Evolutionary conservation across 441 rosid species (phyloP).

Genomic region (Jatropha podagrica): DNA sequence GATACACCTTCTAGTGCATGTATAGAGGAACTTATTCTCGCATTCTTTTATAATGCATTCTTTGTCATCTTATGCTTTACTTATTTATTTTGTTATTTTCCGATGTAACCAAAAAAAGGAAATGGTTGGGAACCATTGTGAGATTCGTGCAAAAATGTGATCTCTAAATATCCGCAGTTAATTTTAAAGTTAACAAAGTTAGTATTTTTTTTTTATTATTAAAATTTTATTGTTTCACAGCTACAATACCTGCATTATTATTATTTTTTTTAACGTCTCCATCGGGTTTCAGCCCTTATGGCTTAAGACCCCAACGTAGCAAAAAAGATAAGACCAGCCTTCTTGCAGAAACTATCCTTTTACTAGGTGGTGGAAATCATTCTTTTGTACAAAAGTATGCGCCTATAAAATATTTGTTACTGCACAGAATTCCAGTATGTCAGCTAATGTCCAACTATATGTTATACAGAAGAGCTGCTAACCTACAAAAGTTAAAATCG

Average conservation of each 20-base stretch:
- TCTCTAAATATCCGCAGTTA: not conserved
- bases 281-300: too few species aligned
- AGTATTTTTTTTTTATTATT: too few species aligned
- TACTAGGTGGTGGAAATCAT: not conserved
- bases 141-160: not conserved
- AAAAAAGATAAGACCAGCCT: not conserved
- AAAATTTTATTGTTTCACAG: too few species aligned
- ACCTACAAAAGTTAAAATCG: slow-evolving; percentile 14
- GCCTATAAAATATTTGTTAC: slow-evolving; percentile 12
- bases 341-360: not conserved
- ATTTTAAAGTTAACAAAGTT: not conserved
- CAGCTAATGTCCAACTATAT: slow-evolving; percentile 15
- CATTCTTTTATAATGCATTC: not conserved
- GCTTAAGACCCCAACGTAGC: not conserved
- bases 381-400: slow-evolving; percentile 6
- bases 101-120: not conserved
- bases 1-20: not conserved
- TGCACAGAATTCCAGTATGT: slow-evolving; percentile 8
- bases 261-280: too few species aligned
- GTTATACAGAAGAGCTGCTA: not conserved
- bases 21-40: not conserved
- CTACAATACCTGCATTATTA: too few species aligned
- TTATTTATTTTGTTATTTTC: not conserved
- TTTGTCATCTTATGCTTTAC: too few species aligned
- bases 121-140: too few species aligned